phyloP scores from a whole-genome alignment of 495 filamentous ascomycete species.

The Neurospora terricola region DNA sequence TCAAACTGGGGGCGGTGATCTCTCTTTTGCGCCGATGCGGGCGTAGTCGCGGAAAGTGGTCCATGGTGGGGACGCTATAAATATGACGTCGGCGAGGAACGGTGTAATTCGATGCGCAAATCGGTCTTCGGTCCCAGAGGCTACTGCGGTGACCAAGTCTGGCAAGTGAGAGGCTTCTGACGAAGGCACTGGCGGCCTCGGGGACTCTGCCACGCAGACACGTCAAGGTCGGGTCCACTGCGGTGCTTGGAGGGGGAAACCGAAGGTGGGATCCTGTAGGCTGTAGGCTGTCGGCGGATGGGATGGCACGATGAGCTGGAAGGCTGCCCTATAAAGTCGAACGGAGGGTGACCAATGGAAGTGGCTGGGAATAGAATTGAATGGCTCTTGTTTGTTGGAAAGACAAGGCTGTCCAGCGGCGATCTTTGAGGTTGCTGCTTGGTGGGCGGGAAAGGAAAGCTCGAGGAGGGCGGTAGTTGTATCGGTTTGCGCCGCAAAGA shows the following conservation, averaged over 20 bases:
- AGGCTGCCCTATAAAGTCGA: not conserved
- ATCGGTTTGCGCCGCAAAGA: not conserved
- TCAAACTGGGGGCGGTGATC: slow-evolving; percentile 7
- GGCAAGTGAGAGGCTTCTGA: not conserved
- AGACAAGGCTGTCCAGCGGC: not conserved
- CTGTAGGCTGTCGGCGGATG: not conserved
- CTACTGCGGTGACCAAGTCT: not conserved
- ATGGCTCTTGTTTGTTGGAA: not conserved
- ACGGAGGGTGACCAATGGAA: not conserved
- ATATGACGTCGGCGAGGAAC: not conserved
- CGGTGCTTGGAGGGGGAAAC: not conserved
- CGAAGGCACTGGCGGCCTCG: not conserved
- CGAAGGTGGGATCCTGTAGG: not conserved
- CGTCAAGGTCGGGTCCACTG: not conserved
- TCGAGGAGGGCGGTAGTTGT: not conserved
- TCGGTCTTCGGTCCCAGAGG: not conserved
- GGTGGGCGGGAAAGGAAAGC: not conserved
- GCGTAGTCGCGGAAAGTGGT: slow-evolving; percentile 17
- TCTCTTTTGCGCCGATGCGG: slow-evolving; percentile 19
- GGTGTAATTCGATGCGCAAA: not conserved
- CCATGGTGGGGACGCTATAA: slow-evolving; percentile 5
- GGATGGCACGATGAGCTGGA: not conserved
- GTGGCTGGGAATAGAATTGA: not conserved
- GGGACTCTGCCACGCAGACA: not conserved
- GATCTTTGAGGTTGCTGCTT: not conserved